These are phyloP conservation scores for Alternaria infectoria DNA, from an alignment of 2,329 filamentous ascomycete species.

Conservation along the genomic window DNA sequence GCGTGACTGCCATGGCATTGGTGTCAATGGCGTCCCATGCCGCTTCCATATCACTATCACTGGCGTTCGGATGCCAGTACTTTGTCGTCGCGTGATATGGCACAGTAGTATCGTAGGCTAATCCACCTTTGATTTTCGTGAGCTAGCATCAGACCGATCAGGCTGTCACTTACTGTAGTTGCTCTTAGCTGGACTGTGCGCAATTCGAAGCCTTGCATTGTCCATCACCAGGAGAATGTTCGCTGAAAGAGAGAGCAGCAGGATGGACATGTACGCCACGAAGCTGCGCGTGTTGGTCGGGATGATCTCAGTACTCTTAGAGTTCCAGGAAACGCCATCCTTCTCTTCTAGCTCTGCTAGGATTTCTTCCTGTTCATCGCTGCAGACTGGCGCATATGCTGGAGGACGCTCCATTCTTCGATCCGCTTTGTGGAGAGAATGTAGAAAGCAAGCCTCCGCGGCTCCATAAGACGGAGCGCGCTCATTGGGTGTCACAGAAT, in stretches of 20 bases:
- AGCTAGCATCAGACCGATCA: not conserved
- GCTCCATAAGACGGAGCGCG: slow-evolving; percentile 1
- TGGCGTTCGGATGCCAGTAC: slow-evolving; percentile 43
- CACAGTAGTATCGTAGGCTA: slow-evolving; percentile 35
- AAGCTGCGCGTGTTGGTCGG: slow-evolving; percentile 36
- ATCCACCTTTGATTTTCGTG: slow-evolving; percentile 25
- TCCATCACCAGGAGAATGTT: slow-evolving; percentile 41
- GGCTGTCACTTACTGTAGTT: slow-evolving; percentile 30
- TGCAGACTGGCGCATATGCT: slow-evolving; percentile 33
- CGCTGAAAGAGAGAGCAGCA: slow-evolving; percentile 37
- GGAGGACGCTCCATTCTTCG: slow-evolving; percentile 31
- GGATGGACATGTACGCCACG: slow-evolving; percentile 32
- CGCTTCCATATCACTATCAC: slow-evolving; percentile 29
- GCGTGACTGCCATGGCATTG: slow-evolving; percentile 39
- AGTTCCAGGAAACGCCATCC: slow-evolving; percentile 30
- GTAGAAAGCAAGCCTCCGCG: slow-evolving; percentile 2
- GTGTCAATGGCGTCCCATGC: slow-evolving; percentile 47
- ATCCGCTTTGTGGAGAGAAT: not conserved
- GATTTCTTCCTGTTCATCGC: slow-evolving; percentile 29
- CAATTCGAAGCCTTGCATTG: slow-evolving; percentile 28
- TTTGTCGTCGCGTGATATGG: slow-evolving; percentile 35
- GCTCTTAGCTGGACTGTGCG: slow-evolving; percentile 24
- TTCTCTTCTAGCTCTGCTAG: slow-evolving; percentile 30
- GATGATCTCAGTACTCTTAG: slow-evolving; percentile 31
- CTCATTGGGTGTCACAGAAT: slow-evolving; percentile 8